Evolutionary conservation across 2,329 filamentous ascomycete genomes (phyloP).

Genomic region (Colletotrichum lentis): DNA sequence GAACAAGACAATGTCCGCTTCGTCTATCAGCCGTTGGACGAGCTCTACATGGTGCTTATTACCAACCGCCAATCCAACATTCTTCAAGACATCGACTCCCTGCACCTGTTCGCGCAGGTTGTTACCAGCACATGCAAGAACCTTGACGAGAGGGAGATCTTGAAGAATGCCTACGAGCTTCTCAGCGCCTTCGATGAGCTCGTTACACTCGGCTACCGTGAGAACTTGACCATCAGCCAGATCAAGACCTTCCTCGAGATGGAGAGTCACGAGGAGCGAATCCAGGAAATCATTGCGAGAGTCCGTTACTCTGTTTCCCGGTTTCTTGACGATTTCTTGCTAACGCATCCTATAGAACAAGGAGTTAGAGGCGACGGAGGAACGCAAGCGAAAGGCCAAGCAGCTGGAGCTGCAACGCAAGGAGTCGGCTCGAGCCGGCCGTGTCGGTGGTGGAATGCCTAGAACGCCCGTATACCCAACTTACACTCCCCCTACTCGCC

Average conservation of each 20-base stretch:
- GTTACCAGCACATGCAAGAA: slow-evolving; percentile 96
- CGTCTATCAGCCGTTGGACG: slow-evolving; percentile 98
- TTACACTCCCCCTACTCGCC: slow-evolving; percentile 81
- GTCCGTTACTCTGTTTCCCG: slow-evolving; percentile 57
- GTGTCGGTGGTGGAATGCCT: slow-evolving; percentile 64
- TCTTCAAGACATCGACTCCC: slow-evolving; percentile 96
- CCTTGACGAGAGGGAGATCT: slow-evolving; percentile 92
- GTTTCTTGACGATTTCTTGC: neutral
- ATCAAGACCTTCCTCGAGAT: slow-evolving; percentile 99
- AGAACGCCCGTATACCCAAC: slow-evolving; percentile 86
- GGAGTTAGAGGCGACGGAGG: slow-evolving; percentile 96
- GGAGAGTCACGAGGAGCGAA: slow-evolving; percentile 98
- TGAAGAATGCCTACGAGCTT: slow-evolving; percentile 94
- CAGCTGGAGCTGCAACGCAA: slow-evolving; percentile 99
- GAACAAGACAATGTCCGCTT: slow-evolving; percentile 99
- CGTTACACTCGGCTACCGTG: slow-evolving; percentile 92
- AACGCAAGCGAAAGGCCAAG: slow-evolving; percentile 98
- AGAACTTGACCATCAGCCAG: slow-evolving; percentile 94
- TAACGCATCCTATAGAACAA: slow-evolving; percentile 75
- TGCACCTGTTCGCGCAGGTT: slow-evolving; percentile 97
- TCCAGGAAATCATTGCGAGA: slow-evolving; percentile 95
- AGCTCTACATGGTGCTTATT: slow-evolving; percentile 99
- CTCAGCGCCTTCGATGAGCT: slow-evolving; percentile 97
- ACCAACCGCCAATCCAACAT: slow-evolving; percentile 99
- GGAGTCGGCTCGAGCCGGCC: slow-evolving; percentile 82